Evolutionary conservation across 169 alveolate species (phyloP).

Genomic region (Plasmodium blacklocki): DNA sequence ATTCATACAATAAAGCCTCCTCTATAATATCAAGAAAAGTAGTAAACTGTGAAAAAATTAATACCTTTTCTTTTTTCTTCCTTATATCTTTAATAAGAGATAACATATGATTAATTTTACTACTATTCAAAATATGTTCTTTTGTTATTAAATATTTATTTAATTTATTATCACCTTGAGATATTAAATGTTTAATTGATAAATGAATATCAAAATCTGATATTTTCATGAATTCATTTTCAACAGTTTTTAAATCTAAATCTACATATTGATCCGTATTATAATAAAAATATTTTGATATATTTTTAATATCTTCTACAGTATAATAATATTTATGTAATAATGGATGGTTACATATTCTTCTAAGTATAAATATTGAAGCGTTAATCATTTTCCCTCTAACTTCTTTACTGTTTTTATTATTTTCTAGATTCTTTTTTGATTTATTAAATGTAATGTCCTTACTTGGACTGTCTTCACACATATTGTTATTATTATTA

Average conservation of each 20-base stretch:
- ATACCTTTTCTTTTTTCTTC: conserved; percentile 87
- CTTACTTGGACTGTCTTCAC: conserved; percentile 30
- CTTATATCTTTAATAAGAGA: conserved; percentile 79
- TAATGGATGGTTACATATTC: conserved; percentile 93
- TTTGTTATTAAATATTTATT: conserved; percentile 76
- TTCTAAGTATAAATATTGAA: conserved; percentile 87
- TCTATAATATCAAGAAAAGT: conserved; percentile 92
- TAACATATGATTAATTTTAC: conserved; percentile 80
- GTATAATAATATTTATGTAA: conserved; percentile 86
- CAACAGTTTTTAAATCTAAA: conserved; percentile 82
- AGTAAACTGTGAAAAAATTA: conserved; percentile 94
- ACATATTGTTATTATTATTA: conserved; percentile 24
- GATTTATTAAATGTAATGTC: conserved; percentile 22
- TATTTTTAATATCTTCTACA: conserved; percentile 81
- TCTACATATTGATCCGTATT: conserved; percentile 85
- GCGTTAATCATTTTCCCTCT: conserved; percentile 86
- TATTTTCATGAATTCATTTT: conserved; percentile 78
- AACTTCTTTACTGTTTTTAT: conserved; percentile 50
- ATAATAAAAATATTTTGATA: conserved; percentile 78
- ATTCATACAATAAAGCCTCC: conserved; percentile 82
- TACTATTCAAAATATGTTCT: conserved; percentile 79
- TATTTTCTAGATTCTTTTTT: conserved; percentile 13
- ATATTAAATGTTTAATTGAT: conserved; percentile 74
- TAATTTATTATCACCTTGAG: conserved; percentile 74
- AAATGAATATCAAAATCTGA: conserved; percentile 88